phyloP scores from a whole-genome alignment of 495 filamentous ascomycete genomes.

The Oleoguttula mirabilis region DNA sequence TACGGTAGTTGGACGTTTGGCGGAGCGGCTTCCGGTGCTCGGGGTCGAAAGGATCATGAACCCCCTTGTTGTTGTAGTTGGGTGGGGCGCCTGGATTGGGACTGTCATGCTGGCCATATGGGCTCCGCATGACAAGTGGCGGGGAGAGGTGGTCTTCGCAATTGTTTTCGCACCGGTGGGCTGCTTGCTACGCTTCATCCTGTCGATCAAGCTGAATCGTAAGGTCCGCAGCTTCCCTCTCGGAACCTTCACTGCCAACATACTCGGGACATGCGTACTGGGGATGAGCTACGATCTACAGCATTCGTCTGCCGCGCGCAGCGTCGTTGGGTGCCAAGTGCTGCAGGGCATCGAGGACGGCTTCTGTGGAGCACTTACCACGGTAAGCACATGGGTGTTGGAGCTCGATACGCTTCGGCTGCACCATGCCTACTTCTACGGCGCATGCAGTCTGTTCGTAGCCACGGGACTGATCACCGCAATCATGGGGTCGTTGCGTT shows the following conservation, averaged over 20 bases:
- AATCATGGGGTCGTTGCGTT: conserved; percentile 66
- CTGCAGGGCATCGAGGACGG: conserved; percentile 75
- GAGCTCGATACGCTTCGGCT: conserved; percentile 59
- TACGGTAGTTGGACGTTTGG: not conserved
- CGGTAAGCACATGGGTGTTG: conserved; percentile 76
- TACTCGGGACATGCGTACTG: conserved; percentile 52
- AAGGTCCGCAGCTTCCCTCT: conserved; percentile 60
- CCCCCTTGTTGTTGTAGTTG: conserved; percentile 45
- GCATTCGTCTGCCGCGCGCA: conserved; percentile 37
- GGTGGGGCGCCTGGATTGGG: conserved; percentile 62
- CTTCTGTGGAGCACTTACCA: conserved; percentile 79
- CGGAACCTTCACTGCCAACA: conserved; percentile 76
- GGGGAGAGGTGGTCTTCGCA: conserved; percentile 59
- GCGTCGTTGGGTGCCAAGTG: conserved; percentile 52
- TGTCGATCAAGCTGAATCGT: conserved; percentile 52
- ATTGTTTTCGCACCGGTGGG: conserved; percentile 75
- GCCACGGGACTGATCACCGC: conserved; percentile 56
- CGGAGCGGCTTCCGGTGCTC: no score
- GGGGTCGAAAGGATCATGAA: conserved; percentile 52
- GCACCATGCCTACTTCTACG: conserved; percentile 67
- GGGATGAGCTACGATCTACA: conserved; percentile 62
- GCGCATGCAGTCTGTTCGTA: conserved; percentile 45
- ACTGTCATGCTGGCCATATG: conserved; percentile 58
- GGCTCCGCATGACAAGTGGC: conserved; percentile 59
- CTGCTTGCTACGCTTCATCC: conserved; percentile 59